phyloP scores from a whole-genome alignment of 352 stramenopile species.

The Elongisporangium anandrum region DNA sequence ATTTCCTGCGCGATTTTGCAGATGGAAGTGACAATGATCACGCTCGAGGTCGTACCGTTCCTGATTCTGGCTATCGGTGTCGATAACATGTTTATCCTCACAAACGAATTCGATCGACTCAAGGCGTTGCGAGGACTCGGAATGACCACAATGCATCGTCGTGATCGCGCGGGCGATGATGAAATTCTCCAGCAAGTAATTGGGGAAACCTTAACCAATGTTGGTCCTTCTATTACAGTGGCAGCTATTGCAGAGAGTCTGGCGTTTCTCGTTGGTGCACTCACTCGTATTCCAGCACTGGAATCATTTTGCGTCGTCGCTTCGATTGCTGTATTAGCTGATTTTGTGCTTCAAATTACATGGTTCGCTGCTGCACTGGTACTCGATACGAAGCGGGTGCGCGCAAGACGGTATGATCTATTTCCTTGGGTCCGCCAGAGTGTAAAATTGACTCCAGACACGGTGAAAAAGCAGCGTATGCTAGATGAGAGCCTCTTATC shows the following conservation, averaged over 20 bases:
- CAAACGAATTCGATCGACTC: conserved; percentile 82
- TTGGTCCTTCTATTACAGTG: conserved; percentile 85
- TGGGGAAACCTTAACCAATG: conserved; percentile 71
- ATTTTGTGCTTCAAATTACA: conserved; percentile 84
- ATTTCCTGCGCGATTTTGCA: conserved; percentile 55
- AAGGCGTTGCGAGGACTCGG: conserved; percentile 33
- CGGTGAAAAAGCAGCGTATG: conserved; percentile 12
- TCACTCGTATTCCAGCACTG: conserved; percentile 86
- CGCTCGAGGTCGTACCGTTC: conserved; percentile 89
- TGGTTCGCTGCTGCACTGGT: conserved; percentile 85
- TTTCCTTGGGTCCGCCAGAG: conserved; percentile 61
- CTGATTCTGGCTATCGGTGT: conserved; percentile 90
- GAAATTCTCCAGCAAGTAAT: conserved; percentile 57
- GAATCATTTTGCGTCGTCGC: conserved; percentile 86
- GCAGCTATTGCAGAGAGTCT: conserved; percentile 78
- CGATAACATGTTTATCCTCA: conserved; percentile 93
- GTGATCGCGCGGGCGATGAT: conserved; percentile 29
- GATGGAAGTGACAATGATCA: conserved; percentile 90
- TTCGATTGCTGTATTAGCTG: conserved; percentile 65
- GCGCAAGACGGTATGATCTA: conserved; percentile 63
- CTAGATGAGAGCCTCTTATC: neutral
- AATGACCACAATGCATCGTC: conserved; percentile 22
- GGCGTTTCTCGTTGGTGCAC: conserved; percentile 74
- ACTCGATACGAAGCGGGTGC: conserved; percentile 65
- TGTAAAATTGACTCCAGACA: conserved; percentile 32